These are phyloP conservation scores for Geranomyces michiganensis DNA, from an alignment of 192 early-diverging fungal species.

Conservation along the genomic window DNA sequence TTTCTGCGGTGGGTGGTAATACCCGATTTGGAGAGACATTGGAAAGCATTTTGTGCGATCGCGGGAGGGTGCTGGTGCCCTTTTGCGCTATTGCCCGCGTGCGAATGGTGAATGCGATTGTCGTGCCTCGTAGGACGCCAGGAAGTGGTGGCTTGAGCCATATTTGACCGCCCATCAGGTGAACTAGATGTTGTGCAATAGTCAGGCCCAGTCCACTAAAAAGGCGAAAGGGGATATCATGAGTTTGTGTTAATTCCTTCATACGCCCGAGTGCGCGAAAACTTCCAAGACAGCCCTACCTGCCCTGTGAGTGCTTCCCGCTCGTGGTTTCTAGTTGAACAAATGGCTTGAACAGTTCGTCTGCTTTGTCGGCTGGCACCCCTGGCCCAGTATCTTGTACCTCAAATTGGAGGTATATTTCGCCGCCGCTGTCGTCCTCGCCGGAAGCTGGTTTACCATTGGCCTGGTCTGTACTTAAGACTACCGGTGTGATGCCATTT, in stretches of 20 bases:
- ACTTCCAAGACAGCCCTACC: neutral
- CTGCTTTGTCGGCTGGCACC: neutral
- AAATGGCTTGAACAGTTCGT: conserved; percentile 20
- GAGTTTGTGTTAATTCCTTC: too few relatives aligned
- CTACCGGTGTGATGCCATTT: too few relatives aligned
- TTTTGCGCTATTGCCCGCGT: neutral
- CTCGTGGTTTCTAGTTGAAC: conserved; percentile 22
- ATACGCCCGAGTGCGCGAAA: too few relatives aligned
- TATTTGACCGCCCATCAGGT: conserved; percentile 12
- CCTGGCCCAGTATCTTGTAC: conserved; percentile 27
- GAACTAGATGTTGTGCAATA: conserved; percentile 8
- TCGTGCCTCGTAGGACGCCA: neutral
- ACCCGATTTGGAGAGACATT: too few relatives aligned
- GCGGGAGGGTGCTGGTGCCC: too few relatives aligned
- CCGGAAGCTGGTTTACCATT: too few relatives aligned
- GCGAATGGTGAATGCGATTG: conserved; percentile 20
- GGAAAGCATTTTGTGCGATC: too few relatives aligned
- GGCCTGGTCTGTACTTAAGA: too few relatives aligned
- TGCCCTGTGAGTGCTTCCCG: conserved; percentile 13
- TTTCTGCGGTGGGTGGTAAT: neutral
- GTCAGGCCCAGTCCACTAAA: conserved; percentile 12
- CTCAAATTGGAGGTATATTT: conserved; percentile 9
- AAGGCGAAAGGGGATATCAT: neutral
- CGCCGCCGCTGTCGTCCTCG: neutral
- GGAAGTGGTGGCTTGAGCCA: conserved; percentile 7